phyloP scores from a whole-genome alignment of 768 basidiomycete genomes.

The Arthromyces matolae region DNA sequence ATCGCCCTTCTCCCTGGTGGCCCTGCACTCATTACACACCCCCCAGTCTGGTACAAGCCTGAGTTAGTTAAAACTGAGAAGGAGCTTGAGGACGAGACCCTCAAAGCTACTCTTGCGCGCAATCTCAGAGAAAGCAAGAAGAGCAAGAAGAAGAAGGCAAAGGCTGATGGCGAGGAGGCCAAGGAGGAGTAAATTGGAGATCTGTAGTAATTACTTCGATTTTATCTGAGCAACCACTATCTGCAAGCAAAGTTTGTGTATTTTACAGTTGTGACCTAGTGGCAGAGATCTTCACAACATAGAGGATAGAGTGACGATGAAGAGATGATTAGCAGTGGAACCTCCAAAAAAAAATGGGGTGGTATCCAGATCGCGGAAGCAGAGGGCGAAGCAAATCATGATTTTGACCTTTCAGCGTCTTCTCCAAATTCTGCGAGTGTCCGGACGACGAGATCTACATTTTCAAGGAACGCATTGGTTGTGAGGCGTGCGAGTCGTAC shows the following conservation, averaged over 20 bases:
- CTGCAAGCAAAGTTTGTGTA: no score
- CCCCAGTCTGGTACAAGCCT: conserved; percentile 90
- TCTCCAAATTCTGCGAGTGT: conserved; percentile 80
- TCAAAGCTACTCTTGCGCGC: conserved; percentile 74
- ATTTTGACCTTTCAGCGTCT: conserved; percentile 42
- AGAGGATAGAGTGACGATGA: no score
- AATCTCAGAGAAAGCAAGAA: conserved; percentile 88
- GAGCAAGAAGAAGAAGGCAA: conserved; percentile 82
- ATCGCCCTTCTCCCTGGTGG: conserved; percentile 90
- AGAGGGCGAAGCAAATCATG: no score
- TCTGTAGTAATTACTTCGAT: conserved; percentile 4
- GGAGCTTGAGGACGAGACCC: conserved; percentile 82
- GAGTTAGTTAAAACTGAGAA: conserved; percentile 89
- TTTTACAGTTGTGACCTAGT: no score
- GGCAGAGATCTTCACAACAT: no score
- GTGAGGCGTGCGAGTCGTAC: conserved; percentile 82
- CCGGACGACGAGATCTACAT: conserved; percentile 79
- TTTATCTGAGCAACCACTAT: no score
- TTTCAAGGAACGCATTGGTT: conserved; percentile 85
- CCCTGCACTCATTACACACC: conserved; percentile 80
- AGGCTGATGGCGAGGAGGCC: conserved; percentile 45
- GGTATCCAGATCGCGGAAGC: no score
- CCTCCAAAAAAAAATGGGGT: no score
- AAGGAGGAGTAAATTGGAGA: conserved; percentile 19
- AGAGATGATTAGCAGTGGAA: no score